Evolutionary conservation across 495 filamentous ascomycete genomes (phyloP).

Genomic region (Articulospora tetracladia): DNA sequence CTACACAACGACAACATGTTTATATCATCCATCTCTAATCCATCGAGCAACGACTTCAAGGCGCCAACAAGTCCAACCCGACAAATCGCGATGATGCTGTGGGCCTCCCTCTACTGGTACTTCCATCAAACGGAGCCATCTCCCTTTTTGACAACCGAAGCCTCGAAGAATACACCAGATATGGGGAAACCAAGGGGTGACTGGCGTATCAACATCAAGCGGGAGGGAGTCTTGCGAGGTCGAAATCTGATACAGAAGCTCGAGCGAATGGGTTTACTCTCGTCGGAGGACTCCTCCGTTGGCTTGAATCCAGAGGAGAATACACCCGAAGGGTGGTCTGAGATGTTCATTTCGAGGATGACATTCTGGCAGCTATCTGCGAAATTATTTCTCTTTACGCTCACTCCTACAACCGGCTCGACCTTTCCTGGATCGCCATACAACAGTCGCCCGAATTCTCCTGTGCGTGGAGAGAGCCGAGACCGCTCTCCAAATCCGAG

Average conservation of each 20-base stretch:
- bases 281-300: conserved; percentile 70
- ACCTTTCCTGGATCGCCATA: conserved; percentile 55
- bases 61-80: conserved; percentile 73
- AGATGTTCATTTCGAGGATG: conserved; percentile 76
- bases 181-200: conserved; percentile 72
- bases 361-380: conserved; percentile 93
- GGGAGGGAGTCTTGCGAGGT: conserved; percentile 81
- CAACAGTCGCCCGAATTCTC: conserved; percentile 39
- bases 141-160: conserved; percentile 53
- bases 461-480: conserved; percentile 19
- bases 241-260: conserved; percentile 82
- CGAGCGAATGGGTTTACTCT: conserved; percentile 86
- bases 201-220: conserved; percentile 83
- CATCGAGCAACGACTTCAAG: conserved; percentile 74
- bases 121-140: conserved; percentile 72
- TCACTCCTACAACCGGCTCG: conserved; percentile 53
- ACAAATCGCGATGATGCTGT: conserved; percentile 93
- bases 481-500: conserved; percentile 18
- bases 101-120: conserved; percentile 94
- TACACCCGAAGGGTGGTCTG: conserved; percentile 61
- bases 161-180: conserved; percentile 59
- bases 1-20: conserved; percentile 76
- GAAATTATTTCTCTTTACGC: conserved; percentile 80
- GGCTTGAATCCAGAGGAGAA: conserved; percentile 60
- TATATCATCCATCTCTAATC: conserved; percentile 86